phyloP scores from a whole-genome alignment of 345 rosid genomes.

The Carallia brachiata region DNA sequence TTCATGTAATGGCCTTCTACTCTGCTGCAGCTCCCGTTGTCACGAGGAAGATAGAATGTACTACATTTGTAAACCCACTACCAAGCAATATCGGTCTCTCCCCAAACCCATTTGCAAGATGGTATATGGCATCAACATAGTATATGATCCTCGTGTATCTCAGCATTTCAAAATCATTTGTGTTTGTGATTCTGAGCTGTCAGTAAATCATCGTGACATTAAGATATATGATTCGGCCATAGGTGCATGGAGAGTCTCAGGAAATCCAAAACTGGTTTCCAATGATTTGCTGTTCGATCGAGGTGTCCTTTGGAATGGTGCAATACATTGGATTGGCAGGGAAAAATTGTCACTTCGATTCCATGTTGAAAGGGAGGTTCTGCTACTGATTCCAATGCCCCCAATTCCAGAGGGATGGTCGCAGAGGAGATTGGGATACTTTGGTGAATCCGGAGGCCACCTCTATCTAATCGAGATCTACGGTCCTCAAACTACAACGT shows the following conservation, averaged over 20 bases:
- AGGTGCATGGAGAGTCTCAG: constrained; percentile 23
- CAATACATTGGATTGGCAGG: constrained; percentile 31
- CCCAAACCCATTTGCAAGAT: constrained; percentile 14
- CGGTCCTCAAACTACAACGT: constrained; percentile 5
- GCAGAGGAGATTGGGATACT: constrained; percentile 22
- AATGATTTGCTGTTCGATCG: constrained; percentile 10
- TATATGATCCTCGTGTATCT: constrained; percentile 22
- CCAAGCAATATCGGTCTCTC: constrained; percentile 21
- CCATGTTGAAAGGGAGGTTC: constrained; percentile 6
- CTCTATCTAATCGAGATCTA: constrained; percentile 25
- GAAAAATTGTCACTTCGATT: constrained; percentile 15
- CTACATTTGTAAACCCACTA: constrained; percentile 29
- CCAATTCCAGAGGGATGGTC: constrained; percentile 12
- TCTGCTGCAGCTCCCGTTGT: constrained; percentile 31
- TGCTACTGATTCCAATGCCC: constrained; percentile 27
- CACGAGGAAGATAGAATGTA: constrained; percentile 19
- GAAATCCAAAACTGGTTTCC: neutral
- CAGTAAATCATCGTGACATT: constrained; percentile 5
- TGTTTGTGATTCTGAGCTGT: constrained; percentile 14
- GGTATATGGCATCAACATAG: constrained; percentile 21
- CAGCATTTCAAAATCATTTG: constrained; percentile 21
- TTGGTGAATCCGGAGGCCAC: constrained; percentile 35
- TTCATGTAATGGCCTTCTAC: constrained; percentile 31
- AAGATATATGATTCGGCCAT: constrained; percentile 15
- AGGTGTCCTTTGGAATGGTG: constrained; percentile 28